Evolutionary conservation across 495 filamentous ascomycete species (phyloP).

Genomic region (Aspergillus hancockii): DNA sequence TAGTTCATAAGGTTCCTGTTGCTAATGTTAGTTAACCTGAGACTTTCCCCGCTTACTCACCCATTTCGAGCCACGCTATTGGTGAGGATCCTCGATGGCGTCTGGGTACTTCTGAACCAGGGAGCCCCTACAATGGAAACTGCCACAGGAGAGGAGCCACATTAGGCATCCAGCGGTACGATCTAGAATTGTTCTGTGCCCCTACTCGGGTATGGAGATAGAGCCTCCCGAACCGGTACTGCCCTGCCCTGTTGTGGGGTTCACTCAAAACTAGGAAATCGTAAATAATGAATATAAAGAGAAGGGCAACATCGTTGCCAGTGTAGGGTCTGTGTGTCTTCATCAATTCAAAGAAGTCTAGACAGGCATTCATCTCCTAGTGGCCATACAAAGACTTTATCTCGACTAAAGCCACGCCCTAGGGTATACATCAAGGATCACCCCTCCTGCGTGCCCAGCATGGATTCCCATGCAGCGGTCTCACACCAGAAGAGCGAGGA

Average conservation of each 20-base stretch:
- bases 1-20: background rate
- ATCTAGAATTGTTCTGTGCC: background rate
- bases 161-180: background rate
- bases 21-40: background rate
- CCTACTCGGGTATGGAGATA: background rate
- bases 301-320: background rate
- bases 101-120: background rate
- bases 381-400: background rate
- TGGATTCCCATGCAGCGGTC: background rate
- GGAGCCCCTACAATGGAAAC: background rate
- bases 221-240: background rate
- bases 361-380: background rate
- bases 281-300: background rate
- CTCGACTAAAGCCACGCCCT: background rate
- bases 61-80: background rate
- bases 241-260: background rate
- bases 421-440: background rate
- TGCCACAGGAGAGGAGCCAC: background rate
- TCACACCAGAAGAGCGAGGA: background rate
- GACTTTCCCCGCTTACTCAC: background rate
- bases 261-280: background rate
- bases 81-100: background rate
- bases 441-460: background rate
- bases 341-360: background rate
- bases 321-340: background rate